Conservation (phyloP, 129 eudicot genomes). For the Artemisia annua region DNA sequence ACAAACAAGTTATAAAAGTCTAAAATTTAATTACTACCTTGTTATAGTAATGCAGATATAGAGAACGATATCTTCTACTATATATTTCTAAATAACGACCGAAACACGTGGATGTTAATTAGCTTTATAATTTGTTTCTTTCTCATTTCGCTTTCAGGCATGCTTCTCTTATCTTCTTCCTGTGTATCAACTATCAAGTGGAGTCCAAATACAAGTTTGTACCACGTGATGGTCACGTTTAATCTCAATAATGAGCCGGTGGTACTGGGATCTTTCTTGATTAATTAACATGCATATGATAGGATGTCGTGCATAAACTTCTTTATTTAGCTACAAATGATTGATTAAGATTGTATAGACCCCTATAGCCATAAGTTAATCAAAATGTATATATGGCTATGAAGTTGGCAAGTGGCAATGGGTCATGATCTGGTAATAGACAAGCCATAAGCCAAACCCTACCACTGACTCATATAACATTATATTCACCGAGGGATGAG, state of each 20-base stretch:
- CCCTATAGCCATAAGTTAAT: conserved; percentile 11
- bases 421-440: not conserved
- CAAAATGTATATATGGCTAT: not conserved
- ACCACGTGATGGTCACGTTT: not conserved
- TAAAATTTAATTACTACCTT: not conserved
- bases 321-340: not conserved
- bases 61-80: not conserved
- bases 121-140: not conserved
- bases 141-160: not conserved
- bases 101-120: not conserved
- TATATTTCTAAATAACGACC: conserved; percentile 4
- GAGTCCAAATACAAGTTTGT: conserved; percentile 5
- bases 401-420: no score
- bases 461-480: not conserved
- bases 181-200: conserved; percentile 2
- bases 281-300: no score
- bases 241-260: no score
- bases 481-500: no score
- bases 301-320: no score
- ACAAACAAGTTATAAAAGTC: not conserved
- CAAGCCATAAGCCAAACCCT: conserved; percentile 15
- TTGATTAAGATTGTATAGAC: conserved; percentile 6
- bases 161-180: conserved; percentile 20
- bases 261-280: no score
- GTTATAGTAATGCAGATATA: no score